A percentile compares a stretch with the other conserved stretches of the same genome.
Evolutionary conservation across 306 rosid genomes (phyloP).

Genomic region (Trifolium subterraneum): DNA sequence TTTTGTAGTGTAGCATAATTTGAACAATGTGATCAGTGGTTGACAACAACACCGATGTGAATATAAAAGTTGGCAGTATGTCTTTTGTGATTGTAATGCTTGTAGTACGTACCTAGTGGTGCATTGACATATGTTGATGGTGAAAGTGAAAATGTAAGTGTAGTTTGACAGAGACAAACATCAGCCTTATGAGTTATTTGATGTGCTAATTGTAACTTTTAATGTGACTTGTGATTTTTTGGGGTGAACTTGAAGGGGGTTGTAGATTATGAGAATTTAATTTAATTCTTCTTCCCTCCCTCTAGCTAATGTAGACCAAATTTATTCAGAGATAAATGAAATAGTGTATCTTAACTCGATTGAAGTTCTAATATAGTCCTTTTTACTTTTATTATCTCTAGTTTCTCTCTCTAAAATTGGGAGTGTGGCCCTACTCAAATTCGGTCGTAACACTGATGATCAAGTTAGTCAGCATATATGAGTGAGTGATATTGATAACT

Average conservation of each 20-base stretch:
- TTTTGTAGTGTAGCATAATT: not conserved
- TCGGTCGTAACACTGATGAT: not conserved
- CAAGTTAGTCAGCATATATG: not conserved
- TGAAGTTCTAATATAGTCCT: not conserved
- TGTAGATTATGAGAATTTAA: not conserved
- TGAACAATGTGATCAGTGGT: not conserved
- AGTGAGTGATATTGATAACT: not conserved
- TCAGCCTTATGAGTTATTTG: not conserved
- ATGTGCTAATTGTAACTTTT: not conserved
- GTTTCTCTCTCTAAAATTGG: not conserved
- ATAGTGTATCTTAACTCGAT: constrained; percentile 6
- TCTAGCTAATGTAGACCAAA: not conserved
- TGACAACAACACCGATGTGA: not conserved
- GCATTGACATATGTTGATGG: not conserved
- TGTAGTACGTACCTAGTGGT: constrained; percentile 5
- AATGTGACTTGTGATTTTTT: not conserved
- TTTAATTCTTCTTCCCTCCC: constrained; percentile 6
- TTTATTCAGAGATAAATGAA: not conserved
- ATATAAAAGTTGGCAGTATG: not conserved
- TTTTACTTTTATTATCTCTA: not conserved
- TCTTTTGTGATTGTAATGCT: not conserved
- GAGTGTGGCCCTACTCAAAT: not conserved
- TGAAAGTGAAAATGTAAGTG: not conserved
- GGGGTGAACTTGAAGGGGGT: not conserved
- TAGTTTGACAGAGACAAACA: not conserved